Percentiles rank a stretch among this genome's conserved stretches.
Conservation (phyloP, 2,329 filamentous ascomycete genomes). For the Fusarium guadeloupense region DNA sequence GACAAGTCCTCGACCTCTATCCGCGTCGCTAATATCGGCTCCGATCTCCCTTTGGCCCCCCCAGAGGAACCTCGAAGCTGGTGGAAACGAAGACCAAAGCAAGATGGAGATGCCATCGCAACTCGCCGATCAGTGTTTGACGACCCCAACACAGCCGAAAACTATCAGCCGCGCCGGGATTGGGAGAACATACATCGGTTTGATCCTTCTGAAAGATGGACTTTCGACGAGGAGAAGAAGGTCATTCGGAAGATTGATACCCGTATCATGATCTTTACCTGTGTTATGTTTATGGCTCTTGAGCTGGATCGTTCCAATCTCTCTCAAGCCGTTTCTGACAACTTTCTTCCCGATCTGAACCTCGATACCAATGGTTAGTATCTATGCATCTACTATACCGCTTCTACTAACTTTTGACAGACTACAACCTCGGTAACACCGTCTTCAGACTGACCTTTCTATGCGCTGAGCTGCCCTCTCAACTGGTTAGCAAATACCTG, state of each 20-base stretch:
- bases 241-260: slow-evolving; percentile 1
- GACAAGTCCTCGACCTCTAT: neutral
- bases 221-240: slow-evolving; percentile 47
- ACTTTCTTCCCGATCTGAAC: slow-evolving; percentile 55
- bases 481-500: slow-evolving; percentile 66
- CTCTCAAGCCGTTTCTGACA: slow-evolving; percentile 57
- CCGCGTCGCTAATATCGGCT: neutral
- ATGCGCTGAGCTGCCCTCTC: slow-evolving; percentile 61
- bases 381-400: neutral
- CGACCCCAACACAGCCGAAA: neutral
- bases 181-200: slow-evolving; percentile 57
- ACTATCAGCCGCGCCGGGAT: slow-evolving; percentile 31
- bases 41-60: neutral
- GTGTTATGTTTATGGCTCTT: slow-evolving; percentile 53
- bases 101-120: slow-evolving; percentile 40
- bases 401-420: slow-evolving; percentile 20
- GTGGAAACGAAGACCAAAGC: neutral
- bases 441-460: slow-evolving; percentile 47
- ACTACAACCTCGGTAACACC: slow-evolving; percentile 48
- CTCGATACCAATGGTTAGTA: slow-evolving; percentile 53
- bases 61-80: neutral
- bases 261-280: slow-evolving; percentile 57
- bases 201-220: slow-evolving; percentile 56
- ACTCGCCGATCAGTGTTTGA: slow-evolving; percentile 47
- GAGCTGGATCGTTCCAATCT: slow-evolving; percentile 57